Conservation (phyloP, 2,329 filamentous ascomycete genomes). For the Fusarium fujikuroi region DNA sequence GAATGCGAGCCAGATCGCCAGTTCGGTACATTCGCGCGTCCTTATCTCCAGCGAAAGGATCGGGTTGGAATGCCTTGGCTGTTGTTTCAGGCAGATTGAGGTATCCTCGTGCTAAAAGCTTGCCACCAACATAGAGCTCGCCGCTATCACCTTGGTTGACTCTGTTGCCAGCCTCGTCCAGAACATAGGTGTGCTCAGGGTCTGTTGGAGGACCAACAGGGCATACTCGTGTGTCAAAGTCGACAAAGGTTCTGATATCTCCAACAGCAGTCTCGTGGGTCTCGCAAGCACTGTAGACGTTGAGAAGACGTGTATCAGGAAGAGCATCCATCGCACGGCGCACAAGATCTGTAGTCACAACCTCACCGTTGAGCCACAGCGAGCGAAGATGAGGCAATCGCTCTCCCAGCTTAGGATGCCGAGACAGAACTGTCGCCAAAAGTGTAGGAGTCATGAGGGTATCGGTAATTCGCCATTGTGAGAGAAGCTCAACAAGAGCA, state of each 20-base stretch:
- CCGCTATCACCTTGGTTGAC: conserved; percentile 72
- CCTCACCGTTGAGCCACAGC: conserved; percentile 84
- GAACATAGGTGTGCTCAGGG: conserved; percentile 75
- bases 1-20: conserved; percentile 74
- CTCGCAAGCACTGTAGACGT: conserved; percentile 85
- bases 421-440: conserved; percentile 76
- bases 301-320: conserved; percentile 76
- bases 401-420: conserved; percentile 72
- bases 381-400: conserved; percentile 74
- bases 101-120: conserved; percentile 78
- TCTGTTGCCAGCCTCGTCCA: conserved; percentile 74
- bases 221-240: conserved; percentile 72
- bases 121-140: conserved; percentile 81
- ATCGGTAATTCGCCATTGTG: conserved; percentile 75
- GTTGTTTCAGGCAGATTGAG: conserved; percentile 84
- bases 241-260: conserved; percentile 75
- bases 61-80: conserved; percentile 73
- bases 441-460: conserved; percentile 87
- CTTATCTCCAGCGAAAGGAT: conserved; percentile 69
- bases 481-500: conserved; percentile 76
- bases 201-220: conserved; percentile 78
- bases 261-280: conserved; percentile 84
- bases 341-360: conserved; percentile 81
- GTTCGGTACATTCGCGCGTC: conserved; percentile 79
- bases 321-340: conserved; percentile 74